Conservation (phyloP, 495 filamentous ascomycete genomes). For the Trichoderma erinaceum region DNA sequence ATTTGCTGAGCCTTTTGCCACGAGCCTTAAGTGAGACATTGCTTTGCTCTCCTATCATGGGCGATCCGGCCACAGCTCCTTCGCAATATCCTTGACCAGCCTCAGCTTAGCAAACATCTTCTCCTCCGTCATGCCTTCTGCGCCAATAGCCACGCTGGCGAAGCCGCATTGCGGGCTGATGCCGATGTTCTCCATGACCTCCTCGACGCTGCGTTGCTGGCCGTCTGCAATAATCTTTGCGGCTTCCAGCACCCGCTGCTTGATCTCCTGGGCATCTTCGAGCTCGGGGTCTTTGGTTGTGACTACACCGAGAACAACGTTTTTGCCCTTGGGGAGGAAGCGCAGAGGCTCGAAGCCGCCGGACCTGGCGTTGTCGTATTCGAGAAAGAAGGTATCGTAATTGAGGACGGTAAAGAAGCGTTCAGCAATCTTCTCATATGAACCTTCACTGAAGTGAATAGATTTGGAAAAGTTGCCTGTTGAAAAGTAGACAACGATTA, state of each 20-base stretch:
- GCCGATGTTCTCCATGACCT: constrained; percentile 61
- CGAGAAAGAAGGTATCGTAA: constrained; percentile 75
- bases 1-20: background rate
- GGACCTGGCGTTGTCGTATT: constrained; percentile 47
- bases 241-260: constrained; percentile 58
- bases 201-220: constrained; percentile 52
- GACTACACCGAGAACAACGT: constrained; percentile 70
- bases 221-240: constrained; percentile 69
- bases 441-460: constrained; percentile 74
- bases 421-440: constrained; percentile 72
- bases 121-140: constrained; percentile 36
- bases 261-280: constrained; percentile 69
- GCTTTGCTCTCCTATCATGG: constrained; percentile 23
- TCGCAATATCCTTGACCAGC: constrained; percentile 55
- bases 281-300: constrained; percentile 67
- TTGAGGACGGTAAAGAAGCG: constrained; percentile 73
- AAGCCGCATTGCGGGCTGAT: constrained; percentile 80
- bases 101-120: constrained; percentile 61
- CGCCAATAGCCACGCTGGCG: constrained; percentile 13
- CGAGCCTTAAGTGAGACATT: background rate
- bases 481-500: background rate
- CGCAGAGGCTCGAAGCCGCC: constrained; percentile 75
- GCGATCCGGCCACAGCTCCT: constrained; percentile 59
- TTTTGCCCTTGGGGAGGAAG: constrained; percentile 64
- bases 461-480: constrained; percentile 68